A percentile compares a stretch with the other conserved stretches of the same genome.
These are phyloP conservation scores for Globisporangium alternatum DNA, from an alignment of 352 stramenopile species.

Conservation along the genomic window DNA sequence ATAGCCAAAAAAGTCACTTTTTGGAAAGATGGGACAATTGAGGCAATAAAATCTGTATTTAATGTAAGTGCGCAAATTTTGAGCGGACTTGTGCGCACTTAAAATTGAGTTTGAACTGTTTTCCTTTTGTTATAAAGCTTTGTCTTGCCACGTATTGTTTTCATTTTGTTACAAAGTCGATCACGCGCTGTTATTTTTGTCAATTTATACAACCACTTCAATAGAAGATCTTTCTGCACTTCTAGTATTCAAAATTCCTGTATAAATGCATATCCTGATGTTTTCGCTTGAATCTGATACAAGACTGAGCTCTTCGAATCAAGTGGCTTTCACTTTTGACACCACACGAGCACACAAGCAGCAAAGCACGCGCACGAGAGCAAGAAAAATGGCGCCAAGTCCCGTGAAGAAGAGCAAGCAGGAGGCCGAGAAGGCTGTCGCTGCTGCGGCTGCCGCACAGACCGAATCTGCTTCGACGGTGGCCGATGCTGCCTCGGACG, in stretches of 20 bases:
- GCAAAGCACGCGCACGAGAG: conserved; percentile 1
- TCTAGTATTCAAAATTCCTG: not conserved
- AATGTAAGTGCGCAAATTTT: too few relatives aligned
- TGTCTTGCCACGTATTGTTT: too few relatives aligned
- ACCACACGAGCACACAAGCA: not conserved
- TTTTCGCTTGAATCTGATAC: not conserved
- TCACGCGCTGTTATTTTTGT: not conserved
- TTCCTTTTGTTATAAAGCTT: too few relatives aligned
- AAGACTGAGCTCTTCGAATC: not conserved
- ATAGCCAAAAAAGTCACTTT: too few relatives aligned
- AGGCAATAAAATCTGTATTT: too few relatives aligned
- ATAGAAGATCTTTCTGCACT: not conserved
- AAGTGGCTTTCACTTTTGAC: conserved; percentile 7
- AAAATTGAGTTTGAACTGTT: too few relatives aligned
- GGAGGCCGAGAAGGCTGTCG: conserved; percentile 15
- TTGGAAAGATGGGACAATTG: too few relatives aligned
- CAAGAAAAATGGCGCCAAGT: conserved; percentile 35
- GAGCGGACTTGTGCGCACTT: too few relatives aligned
- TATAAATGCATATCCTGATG: not conserved
- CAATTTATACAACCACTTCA: not conserved
- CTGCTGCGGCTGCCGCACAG: conserved; percentile 4
- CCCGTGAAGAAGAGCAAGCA: conserved; percentile 34
- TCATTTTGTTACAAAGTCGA: conserved; percentile 6
- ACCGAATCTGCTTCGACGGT: conserved; percentile 11
- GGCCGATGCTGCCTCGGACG: conserved; percentile 42